These are phyloP conservation scores for Bipolaris oryzae DNA, from an alignment of 2,329 filamentous ascomycete species.

Conservation along the genomic window DNA sequence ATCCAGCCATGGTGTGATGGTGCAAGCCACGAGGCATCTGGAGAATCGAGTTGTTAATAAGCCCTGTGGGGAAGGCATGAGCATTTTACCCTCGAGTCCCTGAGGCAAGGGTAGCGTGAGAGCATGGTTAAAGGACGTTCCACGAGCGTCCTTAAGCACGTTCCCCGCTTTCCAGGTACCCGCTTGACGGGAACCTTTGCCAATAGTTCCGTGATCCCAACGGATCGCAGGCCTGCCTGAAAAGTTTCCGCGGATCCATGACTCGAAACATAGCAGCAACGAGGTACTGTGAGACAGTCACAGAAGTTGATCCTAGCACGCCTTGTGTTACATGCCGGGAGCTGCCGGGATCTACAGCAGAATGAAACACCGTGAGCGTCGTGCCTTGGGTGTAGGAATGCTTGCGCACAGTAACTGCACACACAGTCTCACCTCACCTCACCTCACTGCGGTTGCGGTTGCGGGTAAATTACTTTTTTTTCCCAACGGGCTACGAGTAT, in stretches of 20 bases:
- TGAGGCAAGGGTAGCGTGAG: slow-evolving; percentile 1
- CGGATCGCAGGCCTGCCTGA: slow-evolving; percentile 5
- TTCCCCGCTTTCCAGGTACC: slow-evolving; percentile 10
- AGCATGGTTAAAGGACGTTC: slow-evolving; percentile 7
- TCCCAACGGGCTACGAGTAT: not conserved
- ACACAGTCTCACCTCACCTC: not conserved
- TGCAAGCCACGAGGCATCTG: slow-evolving; percentile 4
- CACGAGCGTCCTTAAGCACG: slow-evolving; percentile 8
- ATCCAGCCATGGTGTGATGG: slow-evolving; percentile 10
- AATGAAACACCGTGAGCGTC: not conserved
- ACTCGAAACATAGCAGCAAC: slow-evolving; percentile 6
- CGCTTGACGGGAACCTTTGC: slow-evolving; percentile 5
- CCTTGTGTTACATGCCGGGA: slow-evolving; percentile 2
- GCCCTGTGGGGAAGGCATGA: slow-evolving; percentile 6
- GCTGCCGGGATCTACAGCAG: slow-evolving; percentile 6
- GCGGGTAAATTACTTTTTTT: not conserved
- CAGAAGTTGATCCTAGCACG: slow-evolving; percentile 6
- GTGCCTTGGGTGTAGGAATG: not conserved
- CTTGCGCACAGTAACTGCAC: not conserved
- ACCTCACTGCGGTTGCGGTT: not conserved
- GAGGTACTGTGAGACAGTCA: slow-evolving; percentile 8
- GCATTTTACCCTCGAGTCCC: slow-evolving; percentile 11
- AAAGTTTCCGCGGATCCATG: slow-evolving; percentile 10
- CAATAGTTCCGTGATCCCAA: slow-evolving; percentile 6
- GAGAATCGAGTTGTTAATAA: not conserved